Evolutionary conservation across 371 early-diverging fungal species (phyloP).

Genomic region (Cladochytrium tenue): DNA sequence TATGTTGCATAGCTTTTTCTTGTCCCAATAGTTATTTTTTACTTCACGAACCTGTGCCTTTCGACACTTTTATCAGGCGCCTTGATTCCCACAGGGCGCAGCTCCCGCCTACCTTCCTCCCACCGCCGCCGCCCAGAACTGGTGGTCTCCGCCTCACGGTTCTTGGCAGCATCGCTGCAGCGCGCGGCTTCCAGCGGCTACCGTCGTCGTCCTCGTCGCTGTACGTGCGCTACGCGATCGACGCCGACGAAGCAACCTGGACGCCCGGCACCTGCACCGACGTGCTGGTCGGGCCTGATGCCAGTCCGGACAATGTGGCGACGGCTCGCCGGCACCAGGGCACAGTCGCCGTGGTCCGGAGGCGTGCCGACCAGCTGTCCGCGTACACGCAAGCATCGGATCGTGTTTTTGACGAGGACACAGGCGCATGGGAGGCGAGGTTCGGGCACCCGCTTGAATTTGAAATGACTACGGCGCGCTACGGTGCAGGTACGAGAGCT

Average conservation of each 20-base stretch:
- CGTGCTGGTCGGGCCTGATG: neutral
- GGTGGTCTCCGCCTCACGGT: constrained; percentile 20
- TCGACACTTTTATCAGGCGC: no score
- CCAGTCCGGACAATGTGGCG: constrained; percentile 13
- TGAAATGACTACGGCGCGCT: constrained; percentile 8
- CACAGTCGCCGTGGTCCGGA: neutral
- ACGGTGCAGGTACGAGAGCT: neutral
- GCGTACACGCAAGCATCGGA: constrained; percentile 23
- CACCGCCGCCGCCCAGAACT: constrained; percentile 11
- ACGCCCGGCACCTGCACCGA: neutral
- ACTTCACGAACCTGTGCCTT: no score
- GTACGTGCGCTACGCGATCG: constrained; percentile 33
- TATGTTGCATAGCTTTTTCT: neutral
- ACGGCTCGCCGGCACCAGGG: neutral
- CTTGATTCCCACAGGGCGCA: neutral
- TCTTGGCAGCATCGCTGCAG: constrained; percentile 30
- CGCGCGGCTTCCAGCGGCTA: constrained; percentile 19
- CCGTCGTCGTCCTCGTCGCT: neutral
- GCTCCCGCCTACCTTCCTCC: constrained; percentile 19
- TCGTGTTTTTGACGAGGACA: constrained; percentile 1
- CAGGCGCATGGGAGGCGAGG: constrained; percentile 16
- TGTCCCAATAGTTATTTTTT: neutral
- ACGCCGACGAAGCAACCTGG: constrained; percentile 14
- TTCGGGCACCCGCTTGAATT: constrained; percentile 28
- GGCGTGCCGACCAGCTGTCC: neutral